Percentiles rank a stretch among this genome's conserved stretches.
phyloP scores from a whole-genome alignment of 192 early-diverging fungal genomes.

The Ramicandelaber brevisporus region DNA sequence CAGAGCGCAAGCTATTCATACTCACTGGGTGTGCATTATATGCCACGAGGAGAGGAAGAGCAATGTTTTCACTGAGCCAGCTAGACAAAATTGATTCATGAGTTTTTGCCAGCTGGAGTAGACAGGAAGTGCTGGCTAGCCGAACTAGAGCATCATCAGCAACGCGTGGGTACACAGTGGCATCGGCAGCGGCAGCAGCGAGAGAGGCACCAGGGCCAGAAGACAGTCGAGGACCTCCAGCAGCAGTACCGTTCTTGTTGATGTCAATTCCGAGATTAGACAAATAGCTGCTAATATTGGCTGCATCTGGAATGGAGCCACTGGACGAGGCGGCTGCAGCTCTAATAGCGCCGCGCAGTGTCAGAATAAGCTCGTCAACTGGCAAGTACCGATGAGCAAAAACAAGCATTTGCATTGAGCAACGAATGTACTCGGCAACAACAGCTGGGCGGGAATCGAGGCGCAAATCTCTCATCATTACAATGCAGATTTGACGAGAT shows the following conservation, averaged over 20 bases:
- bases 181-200: too few relatives aligned
- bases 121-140: slow-evolving; percentile 53
- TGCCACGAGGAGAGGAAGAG: too few relatives aligned
- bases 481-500: slow-evolving; percentile 54
- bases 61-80: slow-evolving; percentile 29
- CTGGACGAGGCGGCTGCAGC: slow-evolving; percentile 22
- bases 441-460: slow-evolving; percentile 48
- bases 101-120: slow-evolving; percentile 61
- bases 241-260: too few relatives aligned
- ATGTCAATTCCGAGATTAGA: too few relatives aligned
- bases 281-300: too few relatives aligned
- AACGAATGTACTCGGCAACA: slow-evolving; percentile 59
- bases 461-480: slow-evolving; percentile 52
- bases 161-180: too few relatives aligned
- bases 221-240: too few relatives aligned
- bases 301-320: too few relatives aligned
- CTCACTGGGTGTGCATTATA: too few relatives aligned
- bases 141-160: too few relatives aligned
- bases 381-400: slow-evolving; percentile 60
- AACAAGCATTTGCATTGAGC: slow-evolving; percentile 70
- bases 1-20: too few relatives aligned
- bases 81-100: slow-evolving; percentile 39
- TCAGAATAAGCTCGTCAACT: slow-evolving; percentile 34
- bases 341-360: slow-evolving; percentile 43
- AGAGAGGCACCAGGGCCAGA: too few relatives aligned